Evolutionary conservation across 345 rosid genomes (phyloP).

Genomic region (Psidium friedrichsthalianum): DNA sequence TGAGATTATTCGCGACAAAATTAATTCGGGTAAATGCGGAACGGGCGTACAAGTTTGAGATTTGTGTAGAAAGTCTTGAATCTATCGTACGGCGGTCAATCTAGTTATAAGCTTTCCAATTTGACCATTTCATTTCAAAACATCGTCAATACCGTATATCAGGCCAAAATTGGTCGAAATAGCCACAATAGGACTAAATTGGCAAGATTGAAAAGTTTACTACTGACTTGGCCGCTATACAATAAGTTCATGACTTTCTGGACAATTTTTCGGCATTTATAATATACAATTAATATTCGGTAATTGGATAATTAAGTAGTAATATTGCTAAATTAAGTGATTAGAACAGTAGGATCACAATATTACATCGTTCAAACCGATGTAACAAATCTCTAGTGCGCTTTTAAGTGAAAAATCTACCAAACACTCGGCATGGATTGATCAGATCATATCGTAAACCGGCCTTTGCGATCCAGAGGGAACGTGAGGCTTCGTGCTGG

Average conservation of each 20-base stretch:
- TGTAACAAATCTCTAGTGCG: background rate
- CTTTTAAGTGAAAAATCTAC: background rate
- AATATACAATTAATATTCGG: background rate
- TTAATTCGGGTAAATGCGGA: background rate
- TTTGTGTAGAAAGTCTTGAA: background rate
- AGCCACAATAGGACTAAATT: background rate
- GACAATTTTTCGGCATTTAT: accelerated
- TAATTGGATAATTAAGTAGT: background rate
- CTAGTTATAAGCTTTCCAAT: background rate
- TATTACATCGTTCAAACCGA: background rate
- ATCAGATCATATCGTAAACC: background rate
- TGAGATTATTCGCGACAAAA: background rate
- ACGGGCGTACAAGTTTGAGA: background rate
- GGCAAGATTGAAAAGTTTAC: accelerated
- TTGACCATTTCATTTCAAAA: accelerated
- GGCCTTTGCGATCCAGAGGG: background rate
- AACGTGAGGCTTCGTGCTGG: background rate
- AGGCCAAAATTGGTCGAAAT: background rate
- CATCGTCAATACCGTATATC: background rate
- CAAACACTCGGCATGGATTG: background rate
- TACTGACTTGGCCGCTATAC: accelerated
- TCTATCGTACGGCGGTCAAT: accelerated
- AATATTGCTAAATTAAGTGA: background rate
- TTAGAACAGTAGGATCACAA: too few relatives aligned
- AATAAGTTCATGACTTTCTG: accelerated